phyloP scores from a whole-genome alignment of 352 stramenopile genomes.

The Phytophthora fragariaefolia region DNA sequence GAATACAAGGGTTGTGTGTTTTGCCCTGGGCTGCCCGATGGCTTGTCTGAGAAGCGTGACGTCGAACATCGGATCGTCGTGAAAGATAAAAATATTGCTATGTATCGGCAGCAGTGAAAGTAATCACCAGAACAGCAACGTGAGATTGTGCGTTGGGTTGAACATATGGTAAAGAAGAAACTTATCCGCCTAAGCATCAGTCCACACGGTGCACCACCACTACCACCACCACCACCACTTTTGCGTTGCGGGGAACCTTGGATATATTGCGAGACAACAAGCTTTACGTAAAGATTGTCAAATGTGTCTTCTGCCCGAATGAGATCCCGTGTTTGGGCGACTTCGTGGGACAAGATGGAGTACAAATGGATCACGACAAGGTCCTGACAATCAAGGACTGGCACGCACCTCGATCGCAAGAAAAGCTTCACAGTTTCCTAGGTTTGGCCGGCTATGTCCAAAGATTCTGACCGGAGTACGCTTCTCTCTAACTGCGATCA shows the following conservation, averaged over 20 bases:
- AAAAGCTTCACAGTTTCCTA: conserved; percentile 13
- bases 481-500: not conserved
- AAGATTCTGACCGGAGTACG: conserved; percentile 9
- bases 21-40: conserved; percentile 6
- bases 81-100: conserved; percentile 4
- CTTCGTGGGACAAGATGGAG: conserved; percentile 7
- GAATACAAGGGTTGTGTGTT: conserved; percentile 14
- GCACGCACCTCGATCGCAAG: not conserved
- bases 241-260: no score
- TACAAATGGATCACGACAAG: conserved; percentile 11
- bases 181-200: conserved; percentile 12
- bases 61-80: conserved; percentile 12
- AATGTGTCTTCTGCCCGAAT: conserved; percentile 7
- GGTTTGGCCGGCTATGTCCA: no score
- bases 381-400: no score
- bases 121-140: conserved; percentile 24
- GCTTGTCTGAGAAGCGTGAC: conserved; percentile 8
- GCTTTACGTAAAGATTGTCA: conserved; percentile 16
- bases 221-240: no score
- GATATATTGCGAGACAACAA: conserved; percentile 21
- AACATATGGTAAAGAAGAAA: conserved; percentile 11
- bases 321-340: conserved; percentile 3
- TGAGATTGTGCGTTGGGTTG: conserved; percentile 2
- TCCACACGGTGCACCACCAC: no score
- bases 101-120: conserved; percentile 18